Conservation (phyloP, 805 yeast genomes). For the Ogataea ganodermae region DNA sequence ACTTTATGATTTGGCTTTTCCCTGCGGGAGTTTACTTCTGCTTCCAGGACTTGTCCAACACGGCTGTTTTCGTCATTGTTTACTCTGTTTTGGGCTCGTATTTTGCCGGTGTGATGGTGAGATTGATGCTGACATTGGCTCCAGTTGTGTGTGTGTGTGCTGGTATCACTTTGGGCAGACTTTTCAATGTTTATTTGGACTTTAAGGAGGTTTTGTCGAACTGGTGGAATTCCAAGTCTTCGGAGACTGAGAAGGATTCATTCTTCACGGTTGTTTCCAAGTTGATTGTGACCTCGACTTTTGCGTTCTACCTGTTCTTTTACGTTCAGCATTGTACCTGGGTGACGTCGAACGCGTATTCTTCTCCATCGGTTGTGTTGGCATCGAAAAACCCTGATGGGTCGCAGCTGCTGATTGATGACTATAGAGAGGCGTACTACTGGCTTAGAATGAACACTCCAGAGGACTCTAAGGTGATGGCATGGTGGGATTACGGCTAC, state of each 20-base stretch:
- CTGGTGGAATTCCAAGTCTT: slow-evolving; percentile 13
- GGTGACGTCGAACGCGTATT: slow-evolving; percentile 94
- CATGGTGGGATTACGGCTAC: slow-evolving; percentile 99
- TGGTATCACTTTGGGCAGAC: slow-evolving; percentile 82
- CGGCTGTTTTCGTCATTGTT: slow-evolving; percentile 89
- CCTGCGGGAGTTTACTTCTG: slow-evolving; percentile 94
- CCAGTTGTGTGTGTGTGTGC: slow-evolving; percentile 94
- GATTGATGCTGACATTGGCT: slow-evolving; percentile 94
- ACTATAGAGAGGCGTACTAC: slow-evolving; percentile 97
- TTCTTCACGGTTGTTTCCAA: slow-evolving; percentile 52
- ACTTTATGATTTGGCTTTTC: slow-evolving; percentile 93
- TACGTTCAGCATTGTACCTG: slow-evolving; percentile 95
- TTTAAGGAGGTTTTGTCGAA: slow-evolving; percentile 37
- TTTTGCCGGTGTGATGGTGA: slow-evolving; percentile 98
- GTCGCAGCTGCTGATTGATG: slow-evolving; percentile 81
- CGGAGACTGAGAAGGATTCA: slow-evolving; percentile 12
- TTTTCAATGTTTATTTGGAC: slow-evolving; percentile 81
- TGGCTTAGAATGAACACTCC: slow-evolving; percentile 98
- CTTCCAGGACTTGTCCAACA: slow-evolving; percentile 86
- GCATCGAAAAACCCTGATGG: slow-evolving; percentile 87
- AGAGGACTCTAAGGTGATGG: slow-evolving; percentile 93
- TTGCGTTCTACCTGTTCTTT: slow-evolving; percentile 69
- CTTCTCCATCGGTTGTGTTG: slow-evolving; percentile 96
- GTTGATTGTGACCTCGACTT: slow-evolving; percentile 62
- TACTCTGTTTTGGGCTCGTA: slow-evolving; percentile 93